Evolutionary conservation across 495 filamentous ascomycete species (phyloP), one percentile per base, ranked within the genome.

Genomic region (Friedmanniomyces simplex): DNA sequence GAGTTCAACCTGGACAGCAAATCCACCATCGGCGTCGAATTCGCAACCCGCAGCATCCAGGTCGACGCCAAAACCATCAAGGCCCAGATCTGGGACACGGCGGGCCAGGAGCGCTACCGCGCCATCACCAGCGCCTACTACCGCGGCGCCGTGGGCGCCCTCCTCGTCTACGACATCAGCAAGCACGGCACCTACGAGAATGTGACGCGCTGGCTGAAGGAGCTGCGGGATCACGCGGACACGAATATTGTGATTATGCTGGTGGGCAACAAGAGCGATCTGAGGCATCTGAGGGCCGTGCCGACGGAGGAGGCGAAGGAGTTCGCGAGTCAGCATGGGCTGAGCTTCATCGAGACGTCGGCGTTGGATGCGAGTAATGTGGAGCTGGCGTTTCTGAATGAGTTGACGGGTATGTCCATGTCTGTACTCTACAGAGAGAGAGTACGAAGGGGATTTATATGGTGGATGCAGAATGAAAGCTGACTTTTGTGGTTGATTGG

Each of bases 51-150:
- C 54, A 96, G 89, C 60, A 97, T 99, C 75, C 93, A 97, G 74
- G 94, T 99, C 67, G 94, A 99, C 75, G 83, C 86, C 66, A 99
- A 99, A 81, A 99, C 93, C 64, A 99, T 99, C 85, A 99, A 99
- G 80, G 93, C 93, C 66, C 93, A 99, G 79, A 99, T 99, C 70
- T 99, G 94, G 94, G 94, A 99, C 78, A 99, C 94, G 54, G 94
- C 94, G 52, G 94, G 94, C 67, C 94, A 99, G 76, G 94, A 99
- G 75, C 84, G 94, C 67, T 99, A 97, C 75, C 88, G 94, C 69
- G 93, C 94, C 71, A 97, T 99, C 71, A 99, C 94, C 59, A 96
- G 91, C 52, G 93, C 94, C 52, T 99, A 99, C 77, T 99, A 97
- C 73, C 84, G 94, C 63, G 94, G 94, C 64, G 94, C 94, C 28